Percentiles rank a stretch among this genome's conserved stretches.
Evolutionary conservation across 768 basidiomycete genomes (phyloP).

Genomic region (Macrocybe gigantea): DNA sequence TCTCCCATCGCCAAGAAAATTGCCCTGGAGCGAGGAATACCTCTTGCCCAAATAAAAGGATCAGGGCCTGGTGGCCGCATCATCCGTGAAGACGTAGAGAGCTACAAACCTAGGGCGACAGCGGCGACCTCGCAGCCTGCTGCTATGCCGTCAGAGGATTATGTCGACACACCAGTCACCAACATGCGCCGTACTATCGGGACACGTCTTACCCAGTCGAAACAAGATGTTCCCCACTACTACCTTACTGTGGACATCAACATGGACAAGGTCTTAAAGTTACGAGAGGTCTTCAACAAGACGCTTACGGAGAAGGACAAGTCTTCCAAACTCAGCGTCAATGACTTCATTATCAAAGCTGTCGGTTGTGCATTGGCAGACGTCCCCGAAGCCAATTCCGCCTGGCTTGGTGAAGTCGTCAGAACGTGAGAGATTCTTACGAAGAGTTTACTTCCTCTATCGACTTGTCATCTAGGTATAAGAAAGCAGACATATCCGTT

Average conservation of each 20-base stretch:
- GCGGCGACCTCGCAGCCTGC: slow-evolving; percentile 41
- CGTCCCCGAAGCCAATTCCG: slow-evolving; percentile 96
- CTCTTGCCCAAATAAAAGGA: slow-evolving; percentile 85
- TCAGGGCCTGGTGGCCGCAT: slow-evolving; percentile 93
- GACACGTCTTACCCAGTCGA: slow-evolving; percentile 83
- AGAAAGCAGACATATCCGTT: slow-evolving; percentile 94
- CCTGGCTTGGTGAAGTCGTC: slow-evolving; percentile 95
- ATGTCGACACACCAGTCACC: slow-evolving; percentile 83
- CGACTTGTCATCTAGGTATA: slow-evolving; percentile 52
- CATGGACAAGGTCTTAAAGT: slow-evolving; percentile 94
- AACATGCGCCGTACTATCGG: slow-evolving; percentile 97
- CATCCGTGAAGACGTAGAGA: slow-evolving; percentile 91
- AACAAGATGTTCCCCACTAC: slow-evolving; percentile 95
- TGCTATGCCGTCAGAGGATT: slow-evolving; percentile 59
- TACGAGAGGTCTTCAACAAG: slow-evolving; percentile 95
- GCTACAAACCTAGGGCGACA: slow-evolving; percentile 59
- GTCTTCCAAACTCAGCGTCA: slow-evolving; percentile 89
- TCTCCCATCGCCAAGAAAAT: slow-evolving; percentile 96
- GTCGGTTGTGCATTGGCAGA: slow-evolving; percentile 86
- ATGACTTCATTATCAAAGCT: slow-evolving; percentile 98
- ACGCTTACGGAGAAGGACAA: slow-evolving; percentile 83
- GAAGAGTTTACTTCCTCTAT: not conserved
- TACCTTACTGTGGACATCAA: slow-evolving; percentile 92
- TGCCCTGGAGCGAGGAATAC: slow-evolving; percentile 90
- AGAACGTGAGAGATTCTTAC: slow-evolving; percentile 64